phyloP scores from a whole-genome alignment of 805 yeast genomes.

The Brettanomyces custersianus region DNA sequence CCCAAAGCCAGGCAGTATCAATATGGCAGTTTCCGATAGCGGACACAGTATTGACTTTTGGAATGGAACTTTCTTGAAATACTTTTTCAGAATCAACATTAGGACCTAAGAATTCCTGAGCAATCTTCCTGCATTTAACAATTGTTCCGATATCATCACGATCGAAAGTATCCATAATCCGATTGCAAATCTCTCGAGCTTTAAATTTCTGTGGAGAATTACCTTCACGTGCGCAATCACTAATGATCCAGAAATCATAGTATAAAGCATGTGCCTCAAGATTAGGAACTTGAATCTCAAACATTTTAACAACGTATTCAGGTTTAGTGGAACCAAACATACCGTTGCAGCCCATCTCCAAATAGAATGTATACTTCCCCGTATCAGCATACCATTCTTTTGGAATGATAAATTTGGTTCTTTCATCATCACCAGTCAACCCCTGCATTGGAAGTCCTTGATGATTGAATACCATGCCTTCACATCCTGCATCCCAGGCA shows the following conservation, averaged over 20 bases:
- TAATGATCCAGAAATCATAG: constrained; percentile 79
- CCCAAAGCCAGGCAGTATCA: constrained; percentile 99
- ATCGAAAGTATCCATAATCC: constrained; percentile 79
- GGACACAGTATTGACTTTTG: constrained; percentile 47
- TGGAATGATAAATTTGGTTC: constrained; percentile 68
- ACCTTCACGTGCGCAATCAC: constrained; percentile 87
- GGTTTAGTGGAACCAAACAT: constrained; percentile 68
- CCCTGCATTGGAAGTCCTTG: constrained; percentile 73
- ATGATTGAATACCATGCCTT: constrained; percentile 67
- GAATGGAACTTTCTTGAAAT: constrained; percentile 33
- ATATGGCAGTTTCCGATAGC: constrained; percentile 95
- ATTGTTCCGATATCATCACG: constrained; percentile 53
- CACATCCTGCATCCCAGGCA: constrained; percentile 74
- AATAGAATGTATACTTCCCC: constrained; percentile 53
- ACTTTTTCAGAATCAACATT: constrained; percentile 60
- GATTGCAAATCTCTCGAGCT: constrained; percentile 72
- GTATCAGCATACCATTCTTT: constrained; percentile 31
- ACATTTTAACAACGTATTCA: constrained; percentile 55
- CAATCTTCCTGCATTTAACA: constrained; percentile 54
- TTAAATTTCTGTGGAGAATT: constrained; percentile 76
- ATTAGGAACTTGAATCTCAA: constrained; percentile 78
- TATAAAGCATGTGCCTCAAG: constrained; percentile 67
- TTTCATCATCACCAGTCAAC: constrained; percentile 76
- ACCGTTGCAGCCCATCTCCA: constrained; percentile 90
- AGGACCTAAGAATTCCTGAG: constrained; percentile 54